Conservation (phyloP, 2,329 filamentous ascomycete genomes). For the Pyrenochaeta sp. region DNA sequence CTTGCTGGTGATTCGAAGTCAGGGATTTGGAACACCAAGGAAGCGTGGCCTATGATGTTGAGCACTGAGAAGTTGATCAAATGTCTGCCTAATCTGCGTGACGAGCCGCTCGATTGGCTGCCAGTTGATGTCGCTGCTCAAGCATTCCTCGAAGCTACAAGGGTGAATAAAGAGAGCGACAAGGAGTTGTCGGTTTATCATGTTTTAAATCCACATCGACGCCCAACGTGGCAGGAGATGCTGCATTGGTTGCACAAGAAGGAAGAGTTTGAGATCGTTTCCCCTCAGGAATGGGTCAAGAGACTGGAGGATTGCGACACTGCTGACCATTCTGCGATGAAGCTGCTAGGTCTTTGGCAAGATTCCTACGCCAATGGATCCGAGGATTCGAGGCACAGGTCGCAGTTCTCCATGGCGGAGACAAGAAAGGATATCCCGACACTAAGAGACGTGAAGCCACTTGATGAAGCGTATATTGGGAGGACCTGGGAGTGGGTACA, state of each 20-base stretch:
- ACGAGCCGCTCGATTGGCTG: conserved; percentile 43
- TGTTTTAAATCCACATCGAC: conserved; percentile 57
- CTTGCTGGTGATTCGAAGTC: conserved; percentile 47
- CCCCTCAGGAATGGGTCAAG: conserved; percentile 53
- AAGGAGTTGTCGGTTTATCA: conserved; percentile 54
- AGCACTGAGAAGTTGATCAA: conserved; percentile 40
- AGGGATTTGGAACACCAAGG: conserved; percentile 43
- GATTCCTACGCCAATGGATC: conserved; percentile 47
- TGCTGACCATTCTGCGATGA: conserved; percentile 55
- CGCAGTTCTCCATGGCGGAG: conserved; percentile 46
- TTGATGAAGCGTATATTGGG: conserved; percentile 55
- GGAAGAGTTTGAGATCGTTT: conserved; percentile 53
- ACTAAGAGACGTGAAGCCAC: conserved; percentile 49
- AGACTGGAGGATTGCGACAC: conserved; percentile 47
- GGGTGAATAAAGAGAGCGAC: conserved; percentile 10
- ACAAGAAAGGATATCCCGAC: conserved; percentile 46
- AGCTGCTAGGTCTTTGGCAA: conserved; percentile 62
- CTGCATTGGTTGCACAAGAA: conserved; percentile 55
- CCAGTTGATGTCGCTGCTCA: conserved; percentile 53
- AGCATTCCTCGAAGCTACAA: conserved; percentile 56
- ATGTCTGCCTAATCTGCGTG: conserved; percentile 39
- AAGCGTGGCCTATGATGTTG: conserved; percentile 49
- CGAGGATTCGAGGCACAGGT: conserved; percentile 6
- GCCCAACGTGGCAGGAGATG: conserved; percentile 57
- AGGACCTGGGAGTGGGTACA: conserved; percentile 55